Base-by-base conservation (phyloP, 352 stramenopile species). In the Phytophthora tentaculata region DNA sequence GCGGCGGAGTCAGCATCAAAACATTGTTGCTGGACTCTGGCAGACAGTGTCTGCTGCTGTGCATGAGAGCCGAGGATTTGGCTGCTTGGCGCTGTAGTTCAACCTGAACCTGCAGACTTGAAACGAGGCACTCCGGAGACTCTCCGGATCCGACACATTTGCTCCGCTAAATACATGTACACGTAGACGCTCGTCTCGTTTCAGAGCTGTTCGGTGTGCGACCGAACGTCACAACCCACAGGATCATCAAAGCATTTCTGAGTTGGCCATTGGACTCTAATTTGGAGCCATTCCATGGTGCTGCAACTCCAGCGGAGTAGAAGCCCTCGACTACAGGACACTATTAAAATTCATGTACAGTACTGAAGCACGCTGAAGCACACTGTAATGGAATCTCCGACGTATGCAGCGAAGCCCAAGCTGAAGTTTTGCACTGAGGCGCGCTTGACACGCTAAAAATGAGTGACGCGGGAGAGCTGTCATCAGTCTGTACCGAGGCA, bases 391-490 rank as follows among this genome's bases (percentile, higher is more conserved):
- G n/a, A n/a, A n/a, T n/a, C n/a, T 45, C 19, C 54, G 41, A n/a
- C 28, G 16, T 56, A 10, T 45, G 37, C 50, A 28, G 49, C 48
- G 48, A 56, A 57, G 56, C 56, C 14, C n/a, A n/a, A 45, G 55
- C 59, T 66, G 59, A 60, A 66, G 59, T 62, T 54, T 49, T 19
- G 35, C 35, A 19, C 26, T 32, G 4, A 32, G 8, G 26, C 26
- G 26, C 3, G 13, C 12, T 49, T 28, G 24, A 20, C 32, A 20
- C n/a, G n/a, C n/a, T 49, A 55, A 39, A n/a, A 28, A 28, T 16
- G 9, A 39, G 41, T 56, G 60, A 67, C 60, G 60, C 60, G 60
- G 50, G 26, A 67, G 60, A 67, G 60, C 60, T 67, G 60, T 51
- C 39, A 13, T 48, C 35, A 22, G 23, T 56, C 23, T 10, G 48